Conservation (phyloP, 148 eudicot species). For the Silene latifolia region DNA sequence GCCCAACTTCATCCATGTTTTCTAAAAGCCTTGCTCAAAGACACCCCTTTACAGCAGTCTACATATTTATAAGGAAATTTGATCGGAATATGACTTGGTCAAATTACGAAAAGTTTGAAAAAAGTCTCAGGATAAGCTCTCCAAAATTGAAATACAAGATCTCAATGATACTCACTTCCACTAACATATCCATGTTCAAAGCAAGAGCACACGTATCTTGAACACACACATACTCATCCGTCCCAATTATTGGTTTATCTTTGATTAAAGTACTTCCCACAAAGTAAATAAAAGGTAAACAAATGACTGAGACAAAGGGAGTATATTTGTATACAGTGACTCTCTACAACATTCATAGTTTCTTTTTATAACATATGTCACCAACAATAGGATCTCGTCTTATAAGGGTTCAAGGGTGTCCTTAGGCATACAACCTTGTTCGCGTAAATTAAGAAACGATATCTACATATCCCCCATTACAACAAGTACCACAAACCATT, state of each 20-base stretch:
- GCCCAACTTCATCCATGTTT: conserved; percentile 60
- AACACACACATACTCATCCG: neutral
- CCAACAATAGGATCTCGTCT: neutral
- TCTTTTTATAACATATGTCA: neutral
- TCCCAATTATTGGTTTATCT: too few relatives aligned
- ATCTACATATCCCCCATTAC: neutral
- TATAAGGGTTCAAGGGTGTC: neutral
- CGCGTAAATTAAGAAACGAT: neutral
- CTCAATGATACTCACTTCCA: conserved; percentile 12
- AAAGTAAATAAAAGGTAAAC: too few relatives aligned
- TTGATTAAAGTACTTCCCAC: too few relatives aligned
- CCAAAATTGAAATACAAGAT: conserved; percentile 17
- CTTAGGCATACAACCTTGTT: neutral
- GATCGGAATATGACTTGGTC: conserved; percentile 3
- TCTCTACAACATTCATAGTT: neutral
- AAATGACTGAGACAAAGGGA: too few relatives aligned
- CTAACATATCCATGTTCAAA: neutral
- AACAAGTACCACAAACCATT: neutral
- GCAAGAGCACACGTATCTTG: conserved; percentile 11
- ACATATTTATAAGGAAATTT: conserved; percentile 7
- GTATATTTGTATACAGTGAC: neutral
- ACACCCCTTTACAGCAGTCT: conserved; percentile 19
- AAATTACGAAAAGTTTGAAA: neutral
- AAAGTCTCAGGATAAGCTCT: conserved; percentile 8
- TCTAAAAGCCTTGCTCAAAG: conserved; percentile 8